Evolutionary conservation across 2,329 filamentous ascomycete species (phyloP).

Genomic region (Lizonia empirigonia): DNA sequence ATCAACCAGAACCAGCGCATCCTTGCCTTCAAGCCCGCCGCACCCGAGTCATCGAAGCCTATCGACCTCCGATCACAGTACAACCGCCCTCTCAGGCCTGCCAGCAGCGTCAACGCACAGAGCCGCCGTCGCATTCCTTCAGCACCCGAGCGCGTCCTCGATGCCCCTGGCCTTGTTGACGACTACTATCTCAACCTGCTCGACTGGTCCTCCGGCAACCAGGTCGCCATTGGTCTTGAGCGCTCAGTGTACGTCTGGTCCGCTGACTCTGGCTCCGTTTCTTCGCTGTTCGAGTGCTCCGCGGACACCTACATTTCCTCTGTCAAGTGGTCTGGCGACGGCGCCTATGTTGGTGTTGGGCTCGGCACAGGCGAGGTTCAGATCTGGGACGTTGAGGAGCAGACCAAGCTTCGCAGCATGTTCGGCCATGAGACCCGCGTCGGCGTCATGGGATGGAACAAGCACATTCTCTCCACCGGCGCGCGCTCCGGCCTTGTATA

Average conservation of each 20-base stretch:
- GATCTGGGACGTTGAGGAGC: constrained; percentile 98
- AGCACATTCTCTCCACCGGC: constrained; percentile 94
- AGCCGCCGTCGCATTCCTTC: constrained; percentile 91
- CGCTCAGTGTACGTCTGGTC: constrained; percentile 99
- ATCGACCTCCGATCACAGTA: constrained; percentile 98
- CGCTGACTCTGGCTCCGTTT: constrained; percentile 88
- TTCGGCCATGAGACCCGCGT: constrained; percentile 95
- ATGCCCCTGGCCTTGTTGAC: constrained; percentile 93
- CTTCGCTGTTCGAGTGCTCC: constrained; percentile 83
- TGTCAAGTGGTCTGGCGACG: constrained; percentile 98
- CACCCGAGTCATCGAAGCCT: constrained; percentile 97
- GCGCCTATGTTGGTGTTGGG: constrained; percentile 93
- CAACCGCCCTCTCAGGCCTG: constrained; percentile 89
- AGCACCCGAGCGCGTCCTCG: constrained; percentile 92
- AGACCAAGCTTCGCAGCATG: constrained; percentile 97
- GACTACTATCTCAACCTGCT: constrained; percentile 99
- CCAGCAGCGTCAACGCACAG: constrained; percentile 76
- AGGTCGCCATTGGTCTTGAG: constrained; percentile 96
- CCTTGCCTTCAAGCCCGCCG: constrained; percentile 95
- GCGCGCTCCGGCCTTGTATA: constrained; percentile 92
- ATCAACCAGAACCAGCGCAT: constrained; percentile 94
- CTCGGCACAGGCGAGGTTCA: constrained; percentile 95
- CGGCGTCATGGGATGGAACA: constrained; percentile 97
- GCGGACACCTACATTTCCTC: constrained; percentile 96
- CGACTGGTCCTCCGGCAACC: constrained; percentile 97